phyloP scores from a whole-genome alignment of 73 alveolate species.

The Tetrahymena borealis region DNA sequence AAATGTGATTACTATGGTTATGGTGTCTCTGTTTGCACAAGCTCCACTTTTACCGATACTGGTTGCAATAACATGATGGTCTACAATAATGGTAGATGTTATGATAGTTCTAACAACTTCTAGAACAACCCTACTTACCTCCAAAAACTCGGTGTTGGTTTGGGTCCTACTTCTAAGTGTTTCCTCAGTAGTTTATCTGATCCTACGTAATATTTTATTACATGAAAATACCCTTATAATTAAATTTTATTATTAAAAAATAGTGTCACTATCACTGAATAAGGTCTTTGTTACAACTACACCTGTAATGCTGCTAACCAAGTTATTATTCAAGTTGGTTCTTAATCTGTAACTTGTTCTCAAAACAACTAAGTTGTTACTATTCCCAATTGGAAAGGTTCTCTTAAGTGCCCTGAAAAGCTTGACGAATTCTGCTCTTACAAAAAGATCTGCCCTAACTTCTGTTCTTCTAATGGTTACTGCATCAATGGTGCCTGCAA shows the following conservation, averaged over 20 bases:
- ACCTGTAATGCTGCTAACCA: not conserved
- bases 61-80: not conserved
- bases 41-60: not conserved
- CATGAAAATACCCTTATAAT: not conserved
- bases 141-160: not conserved
- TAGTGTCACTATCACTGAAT: not conserved
- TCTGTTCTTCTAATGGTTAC: not conserved
- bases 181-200: not conserved
- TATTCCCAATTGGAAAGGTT: not conserved
- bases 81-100: not conserved
- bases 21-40: not conserved
- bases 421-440: not conserved
- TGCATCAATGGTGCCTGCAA: not conserved
- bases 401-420: constrained; percentile 1
- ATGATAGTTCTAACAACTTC: not conserved
- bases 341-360: not conserved
- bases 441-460: not conserved
- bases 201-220: not conserved
- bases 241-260: not conserved
- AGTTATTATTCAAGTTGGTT: not conserved
- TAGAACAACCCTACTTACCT: not conserved
- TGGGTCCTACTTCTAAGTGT: not conserved
- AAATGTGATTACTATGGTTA: not conserved
- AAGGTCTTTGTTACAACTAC: not conserved
- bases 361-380: not conserved